Base-by-base conservation (phyloP, 2,329 filamentous ascomycete species). In the Simplicillium sp. region DNA sequence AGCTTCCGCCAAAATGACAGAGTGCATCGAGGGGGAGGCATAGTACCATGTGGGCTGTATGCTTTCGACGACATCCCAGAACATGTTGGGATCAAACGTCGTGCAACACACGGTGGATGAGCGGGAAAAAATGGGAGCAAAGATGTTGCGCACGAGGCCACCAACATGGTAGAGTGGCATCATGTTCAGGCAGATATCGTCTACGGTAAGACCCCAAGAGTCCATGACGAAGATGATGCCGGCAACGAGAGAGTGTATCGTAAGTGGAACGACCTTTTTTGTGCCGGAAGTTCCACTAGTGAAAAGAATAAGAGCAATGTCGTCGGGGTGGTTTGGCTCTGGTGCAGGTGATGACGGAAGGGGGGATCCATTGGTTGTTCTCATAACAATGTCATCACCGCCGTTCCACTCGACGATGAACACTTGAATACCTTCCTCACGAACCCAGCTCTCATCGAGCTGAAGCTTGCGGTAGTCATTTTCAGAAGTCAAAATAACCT, bases 211-310 rank as follows among this genome's bases (percentile, higher is more conserved):
- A 2, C 66, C 68, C 69, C 72, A 76, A 0, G 70, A 74, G 14
- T 72, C 65, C 20, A 74, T 67, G 5, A 75, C 71, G 42, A 70
- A 70, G 2, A 65, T 60, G 3, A 73, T 66, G 2, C 73, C 72
- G 7, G 63, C 58, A 8, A 76, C 55, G 38, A 77, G 65, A 3
- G 70, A 68, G 44, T 72, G 66, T 0, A 66, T 57, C 2, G 65
- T 69, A 18, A 76, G 60, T 1, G 73, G 73, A 3, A 77, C 73
- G 3, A 76, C 59, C 53, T 77, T 77, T 54, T 75, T 77, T n/a
- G 64, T 74, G 2, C 73, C 74, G 14, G 67, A 73, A 0, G 73
- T 77, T 14, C 74, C 74, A 43, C 70, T 75, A 0, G 73, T 78
- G 50, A 77, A 76, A 2, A 77, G 60, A 36, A 77, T 61, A 39